Evolutionary conservation across 768 basidiomycete genomes (phyloP).

Genomic region (Amanita exitialis): DNA sequence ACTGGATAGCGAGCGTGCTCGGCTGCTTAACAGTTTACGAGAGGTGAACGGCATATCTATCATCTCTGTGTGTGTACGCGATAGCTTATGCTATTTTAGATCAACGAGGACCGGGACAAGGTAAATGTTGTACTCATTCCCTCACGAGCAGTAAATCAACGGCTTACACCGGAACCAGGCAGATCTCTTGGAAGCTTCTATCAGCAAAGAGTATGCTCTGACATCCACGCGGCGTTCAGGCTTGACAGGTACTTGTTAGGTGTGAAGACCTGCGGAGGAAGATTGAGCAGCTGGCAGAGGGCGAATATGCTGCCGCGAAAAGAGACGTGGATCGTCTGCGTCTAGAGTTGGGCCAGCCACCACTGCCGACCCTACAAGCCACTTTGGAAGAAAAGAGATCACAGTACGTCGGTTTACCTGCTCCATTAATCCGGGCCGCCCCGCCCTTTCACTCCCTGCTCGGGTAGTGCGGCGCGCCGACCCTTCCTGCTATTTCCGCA

Average conservation of each 20-base stretch:
- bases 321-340: conserved; percentile 68
- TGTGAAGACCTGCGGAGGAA: conserved; percentile 57
- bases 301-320: conserved; percentile 69
- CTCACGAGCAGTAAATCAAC: neutral
- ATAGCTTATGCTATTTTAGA: conserved; percentile 24
- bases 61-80: neutral
- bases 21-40: conserved; percentile 55
- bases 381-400: conserved; percentile 65
- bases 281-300: conserved; percentile 59
- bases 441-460: neutral
- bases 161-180: conserved; percentile 28
- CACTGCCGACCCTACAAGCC: conserved; percentile 61
- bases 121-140: conserved; percentile 15
- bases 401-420: conserved; percentile 25
- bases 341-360: conserved; percentile 64
- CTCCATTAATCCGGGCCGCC: conserved; percentile 3
- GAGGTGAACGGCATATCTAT: conserved; percentile 35
- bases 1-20: conserved; percentile 67
- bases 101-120: conserved; percentile 80
- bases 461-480: neutral
- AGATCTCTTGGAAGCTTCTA: conserved; percentile 56
- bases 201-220: conserved; percentile 54
- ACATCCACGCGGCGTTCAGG: neutral
- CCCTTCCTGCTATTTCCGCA: neutral
- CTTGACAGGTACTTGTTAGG: conserved; percentile 22